Base-by-base conservation (phyloP, 768 basidiomycete genomes). In the Dendrothele bispora region DNA sequence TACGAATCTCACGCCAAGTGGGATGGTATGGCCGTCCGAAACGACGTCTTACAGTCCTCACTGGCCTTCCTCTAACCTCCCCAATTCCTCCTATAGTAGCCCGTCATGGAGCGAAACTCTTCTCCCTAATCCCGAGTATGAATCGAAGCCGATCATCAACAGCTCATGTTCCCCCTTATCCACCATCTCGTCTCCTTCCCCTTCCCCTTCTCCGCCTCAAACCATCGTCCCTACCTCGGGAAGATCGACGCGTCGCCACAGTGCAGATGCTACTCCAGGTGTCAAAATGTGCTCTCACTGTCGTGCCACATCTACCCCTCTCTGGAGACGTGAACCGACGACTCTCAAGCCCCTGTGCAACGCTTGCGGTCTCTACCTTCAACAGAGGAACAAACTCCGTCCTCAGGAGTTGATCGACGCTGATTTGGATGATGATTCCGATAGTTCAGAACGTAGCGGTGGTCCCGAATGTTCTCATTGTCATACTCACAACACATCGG, bases 401-500 rank as follows among this genome's bases (percentile, higher is more conserved):
- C 50, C 53, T 12, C 53, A 54, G 26, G 50, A 54, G 30, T 50
- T 54, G 25, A 54, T 54, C 21, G 50, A 54, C 36, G 53, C 53
- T 17, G 53, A 54, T 48, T 11, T 17, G 12, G 50, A 45, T 30
- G 49, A 51, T 5, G 24, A 48, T 15, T 39, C 26, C 18, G 53
- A 51, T 5, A 49, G 24, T 15, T 41, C 39, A 5, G 43, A 44
- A 6, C 7, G 34, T 24, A 26, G 20, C 7, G 26, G 32, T 12
- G 53, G 53, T 1, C 49, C 49, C 17, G 45, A 54, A 27, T 54
- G 53, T 34, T 29, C 38, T 25, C 53, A 54, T 30, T 54, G 53
- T 35, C 45, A 41, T 27, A 54, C 50, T 3, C 44, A 30, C 14
- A 38, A 47, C 30, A 54, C 53, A 5, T 51, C 44, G 5, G 53